Base-by-base conservation (phyloP, 1,139 yeast genomes). In the Blastobotrys ciferrii region DNA sequence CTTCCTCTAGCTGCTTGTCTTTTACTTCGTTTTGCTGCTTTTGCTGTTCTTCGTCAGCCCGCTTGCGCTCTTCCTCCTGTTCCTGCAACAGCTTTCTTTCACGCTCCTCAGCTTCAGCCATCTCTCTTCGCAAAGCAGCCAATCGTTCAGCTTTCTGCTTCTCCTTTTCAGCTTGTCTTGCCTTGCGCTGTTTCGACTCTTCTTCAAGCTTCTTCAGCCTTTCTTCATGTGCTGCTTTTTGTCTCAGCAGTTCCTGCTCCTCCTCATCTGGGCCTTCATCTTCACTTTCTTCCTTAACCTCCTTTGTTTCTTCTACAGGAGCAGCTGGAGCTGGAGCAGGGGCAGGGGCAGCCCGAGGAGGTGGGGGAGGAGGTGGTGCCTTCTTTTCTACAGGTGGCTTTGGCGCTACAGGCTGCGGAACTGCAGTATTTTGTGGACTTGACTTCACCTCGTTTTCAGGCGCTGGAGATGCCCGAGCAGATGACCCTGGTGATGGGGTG, bases 71-170 rank as follows among this genome's bases (percentile, higher is more conserved):
- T 11, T 58, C 53, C 9, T 53, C 58, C 37, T 46, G 53, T 32
- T 68, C 77, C 38, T 69, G 70, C 41, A 65, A 69, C 32, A 67
- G 65, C 61, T 60, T 53, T 53, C 66, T 53, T 59, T 72, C 69
- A 53, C 71, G 56, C 61, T 74, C 58, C 58, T 64, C 55, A 59
- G 74, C 64, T 63, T 80, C 81, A 53, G 80, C 83, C 83, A 82
- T 79, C 66, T 87, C 85, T 53, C 75, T 78, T 59, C 73, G 76
- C 51, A 83, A 68, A 50, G 75, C 76, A 1, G 85, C 87, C 54
- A 82, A 67, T 45, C 82, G 72, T 35, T 76, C 83, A 53, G 81
- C 87, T 58, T 78, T 75, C 52, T 69, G 68, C 52, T 74, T 77
- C 53, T 77, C 49, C 23, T 42, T 39, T 19, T 40, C 44, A 35